These are phyloP conservation scores for Heteromeles arbutifolia DNA, from an alignment of 306 rosid species.

Conservation along the genomic window DNA sequence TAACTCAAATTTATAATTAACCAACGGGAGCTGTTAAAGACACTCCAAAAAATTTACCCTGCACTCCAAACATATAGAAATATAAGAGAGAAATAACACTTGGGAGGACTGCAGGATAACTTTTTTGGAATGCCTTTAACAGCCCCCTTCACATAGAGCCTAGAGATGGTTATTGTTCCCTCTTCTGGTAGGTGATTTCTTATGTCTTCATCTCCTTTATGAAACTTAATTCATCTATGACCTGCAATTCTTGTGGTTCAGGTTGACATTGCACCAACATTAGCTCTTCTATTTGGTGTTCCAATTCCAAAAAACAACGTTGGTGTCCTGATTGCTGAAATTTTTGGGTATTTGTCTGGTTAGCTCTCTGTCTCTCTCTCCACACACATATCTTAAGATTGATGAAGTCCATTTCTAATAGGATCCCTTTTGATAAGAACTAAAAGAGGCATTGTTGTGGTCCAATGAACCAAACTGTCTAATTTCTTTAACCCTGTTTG, in stretches of 20 bases:
- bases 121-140: no score
- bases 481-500: not conserved
- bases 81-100: no score
- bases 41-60: no score
- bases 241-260: conserved; percentile 28
- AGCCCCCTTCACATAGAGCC: no score
- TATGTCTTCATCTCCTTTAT: conserved; percentile 18
- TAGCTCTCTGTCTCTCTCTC: conserved; percentile 3
- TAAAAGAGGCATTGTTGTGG: not conserved
- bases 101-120: no score
- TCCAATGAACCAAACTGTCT: not conserved
- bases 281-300: conserved; percentile 80
- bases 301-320: conserved; percentile 92
- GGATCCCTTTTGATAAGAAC: no score
- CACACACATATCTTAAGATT: not conserved
- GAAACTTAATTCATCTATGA: conserved; percentile 16
- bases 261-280: conserved; percentile 86
- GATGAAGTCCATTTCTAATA: no score
- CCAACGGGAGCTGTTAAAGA: no score
- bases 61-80: no score
- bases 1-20: no score
- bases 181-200: no score
- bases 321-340: conserved; percentile 60
- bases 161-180: no score
- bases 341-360: conserved; percentile 43